Conservation (phyloP, 2,329 filamentous ascomycete species). For the Didymosphaeria variabile region DNA sequence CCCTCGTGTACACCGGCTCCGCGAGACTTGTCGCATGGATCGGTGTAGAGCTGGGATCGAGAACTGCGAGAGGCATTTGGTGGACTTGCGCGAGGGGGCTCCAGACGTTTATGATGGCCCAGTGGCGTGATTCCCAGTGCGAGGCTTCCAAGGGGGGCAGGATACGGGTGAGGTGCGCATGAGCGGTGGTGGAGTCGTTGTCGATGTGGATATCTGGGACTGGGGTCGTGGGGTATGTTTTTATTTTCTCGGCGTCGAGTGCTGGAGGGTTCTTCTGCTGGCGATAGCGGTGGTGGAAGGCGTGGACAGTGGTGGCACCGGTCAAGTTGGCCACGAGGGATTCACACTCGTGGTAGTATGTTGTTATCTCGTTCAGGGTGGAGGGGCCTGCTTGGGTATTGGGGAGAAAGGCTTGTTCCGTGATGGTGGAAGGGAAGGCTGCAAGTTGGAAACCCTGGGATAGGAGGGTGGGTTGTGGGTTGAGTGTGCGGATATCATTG, state of each 20-base stretch:
- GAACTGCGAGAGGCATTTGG: constrained; percentile 10
- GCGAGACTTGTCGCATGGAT: not conserved
- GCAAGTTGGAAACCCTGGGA: not conserved
- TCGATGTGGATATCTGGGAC: constrained; percentile 16
- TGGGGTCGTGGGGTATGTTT: constrained; percentile 8
- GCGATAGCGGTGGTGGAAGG: constrained; percentile 13
- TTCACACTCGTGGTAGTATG: constrained; percentile 8
- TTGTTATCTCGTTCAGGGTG: not conserved
- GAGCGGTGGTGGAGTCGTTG: constrained; percentile 12
- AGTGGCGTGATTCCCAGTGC: constrained; percentile 5
- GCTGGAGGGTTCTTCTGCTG: not conserved
- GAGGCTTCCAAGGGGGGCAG: not conserved
- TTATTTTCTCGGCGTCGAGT: not conserved
- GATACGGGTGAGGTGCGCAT: not conserved
- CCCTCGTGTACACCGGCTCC: constrained; percentile 9
- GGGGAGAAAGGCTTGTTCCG: constrained; percentile 3
- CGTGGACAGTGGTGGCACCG: not conserved
- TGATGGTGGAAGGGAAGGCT: not conserved
- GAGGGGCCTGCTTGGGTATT: not conserved
- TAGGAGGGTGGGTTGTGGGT: constrained; percentile 1
- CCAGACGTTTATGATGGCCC: constrained; percentile 16
- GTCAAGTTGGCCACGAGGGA: constrained; percentile 5
- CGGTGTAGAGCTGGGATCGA: constrained; percentile 1
- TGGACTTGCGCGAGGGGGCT: not conserved
- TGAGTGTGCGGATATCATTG: constrained; percentile 7